Base-by-base conservation (phyloP, 2,329 filamentous ascomycete species). In the Trichoderma guizhouense region DNA sequence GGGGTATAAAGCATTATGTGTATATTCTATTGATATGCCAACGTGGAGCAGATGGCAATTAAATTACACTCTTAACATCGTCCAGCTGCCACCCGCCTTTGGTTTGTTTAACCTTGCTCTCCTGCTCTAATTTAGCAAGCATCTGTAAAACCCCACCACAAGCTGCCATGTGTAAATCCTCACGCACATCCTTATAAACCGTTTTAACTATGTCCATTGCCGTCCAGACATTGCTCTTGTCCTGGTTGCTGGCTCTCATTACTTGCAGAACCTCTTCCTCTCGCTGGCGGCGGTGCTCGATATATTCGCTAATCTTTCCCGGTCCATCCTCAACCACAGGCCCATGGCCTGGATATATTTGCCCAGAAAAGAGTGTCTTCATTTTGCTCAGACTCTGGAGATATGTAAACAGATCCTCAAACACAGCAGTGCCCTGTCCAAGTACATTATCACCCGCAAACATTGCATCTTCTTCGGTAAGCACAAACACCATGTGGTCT, bases 361-460 rank as follows among this genome's bases (percentile, higher is more conserved):
- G 85, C 1, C 92, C 92, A 0, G 81, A 81, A 76, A 93, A 93
- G 7, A 90, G 83, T 26, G 82, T 80, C 60, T 85, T 84, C 93
- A 97, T 96, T 74, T 85, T 86, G 51, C 89, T 85, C 14, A 97
- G 84, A 72, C 90, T 93, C 24, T 80, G 78, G 74, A 97, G 83
- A 79, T 97, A 97, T 0, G 84, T 82, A 1, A 83, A 80, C 9
- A 97, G 84, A 74, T 96, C 89, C 79, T 97, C 93, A 75, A 97
- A 97, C 0, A 96, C 93, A 4, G 92, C 90, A 2, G 93, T 97
- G 14, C 94, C 94, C 73, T 97, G 93, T 1, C 94, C 94, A 2
- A 97, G 86, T 2, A 97, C 91, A 78, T 95, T 97, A 81, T 97
- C 94, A 7, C 92, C 94, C 0, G 94, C 97, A 80, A 97, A 96